Evolutionary conservation across 768 basidiomycete genomes (phyloP).

Genomic region (Collybiopsis luxurians): DNA sequence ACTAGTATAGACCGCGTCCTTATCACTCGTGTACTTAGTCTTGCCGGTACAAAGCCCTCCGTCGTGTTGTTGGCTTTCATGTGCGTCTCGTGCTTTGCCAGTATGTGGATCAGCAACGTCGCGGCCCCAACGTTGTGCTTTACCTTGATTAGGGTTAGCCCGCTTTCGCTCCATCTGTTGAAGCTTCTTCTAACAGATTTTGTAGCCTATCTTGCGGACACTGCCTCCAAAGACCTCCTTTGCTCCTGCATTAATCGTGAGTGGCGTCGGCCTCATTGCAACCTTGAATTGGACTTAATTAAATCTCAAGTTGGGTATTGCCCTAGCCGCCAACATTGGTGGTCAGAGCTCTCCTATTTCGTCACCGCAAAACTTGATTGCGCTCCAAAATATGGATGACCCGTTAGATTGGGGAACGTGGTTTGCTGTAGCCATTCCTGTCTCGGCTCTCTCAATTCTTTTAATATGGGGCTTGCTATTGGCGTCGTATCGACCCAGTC

Average conservation of each 20-base stretch:
- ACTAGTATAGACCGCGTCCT: constrained; percentile 91
- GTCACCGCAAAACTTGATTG: constrained; percentile 96
- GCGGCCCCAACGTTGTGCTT: constrained; percentile 98
- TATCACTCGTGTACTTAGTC: constrained; percentile 84
- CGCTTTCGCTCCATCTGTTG: constrained; percentile 4
- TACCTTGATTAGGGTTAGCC: constrained; percentile 83
- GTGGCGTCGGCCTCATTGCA: constrained; percentile 23
- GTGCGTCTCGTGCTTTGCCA: constrained; percentile 95
- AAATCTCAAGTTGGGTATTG: constrained; percentile 77
- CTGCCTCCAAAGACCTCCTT: constrained; percentile 85
- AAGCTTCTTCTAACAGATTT: not conserved
- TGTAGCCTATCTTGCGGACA: constrained; percentile 88
- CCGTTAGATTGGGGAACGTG: constrained; percentile 85
- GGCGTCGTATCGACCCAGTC: constrained; percentile 73
- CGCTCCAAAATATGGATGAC: constrained; percentile 82
- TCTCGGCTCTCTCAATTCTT: constrained; percentile 80
- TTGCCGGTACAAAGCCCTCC: constrained; percentile 86
- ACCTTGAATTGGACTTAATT: not conserved
- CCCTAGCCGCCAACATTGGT: constrained; percentile 97
- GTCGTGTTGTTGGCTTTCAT: constrained; percentile 91
- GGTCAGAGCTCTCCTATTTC: constrained; percentile 98
- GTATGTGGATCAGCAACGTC: constrained; percentile 99
- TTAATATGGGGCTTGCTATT: constrained; percentile 92
- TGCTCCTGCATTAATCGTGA: constrained; percentile 87
- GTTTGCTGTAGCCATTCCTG: constrained; percentile 94